These are phyloP conservation scores for Aphanomyces astaci DNA, from an alignment of 352 stramenopile genomes.

Conservation along the genomic window DNA sequence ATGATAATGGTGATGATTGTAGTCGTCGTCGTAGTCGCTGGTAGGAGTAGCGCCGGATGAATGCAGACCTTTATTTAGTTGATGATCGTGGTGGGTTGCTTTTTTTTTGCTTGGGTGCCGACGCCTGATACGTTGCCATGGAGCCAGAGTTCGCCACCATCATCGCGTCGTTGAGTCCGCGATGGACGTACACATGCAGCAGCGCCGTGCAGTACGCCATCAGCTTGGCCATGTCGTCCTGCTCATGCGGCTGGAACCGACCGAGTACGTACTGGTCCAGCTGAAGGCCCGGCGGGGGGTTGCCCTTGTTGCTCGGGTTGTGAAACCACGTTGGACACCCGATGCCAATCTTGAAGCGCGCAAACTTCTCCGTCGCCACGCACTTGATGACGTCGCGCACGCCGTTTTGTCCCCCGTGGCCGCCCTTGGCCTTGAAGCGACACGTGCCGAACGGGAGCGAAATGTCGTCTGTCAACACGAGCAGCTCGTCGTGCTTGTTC, in stretches of 20 bases:
- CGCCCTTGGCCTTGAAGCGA: slow-evolving; percentile 73
- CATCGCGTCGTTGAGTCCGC: slow-evolving; percentile 57
- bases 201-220: slow-evolving; percentile 64
- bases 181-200: slow-evolving; percentile 73
- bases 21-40: too few species aligned
- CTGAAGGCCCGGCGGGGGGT: slow-evolving; percentile 59
- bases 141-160: slow-evolving; percentile 77
- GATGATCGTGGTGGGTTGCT: not conserved
- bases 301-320: slow-evolving; percentile 29
- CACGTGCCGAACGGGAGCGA: slow-evolving; percentile 71
- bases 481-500: slow-evolving; percentile 77
- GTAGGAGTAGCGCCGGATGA: too few species aligned
- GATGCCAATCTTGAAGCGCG: slow-evolving; percentile 71
- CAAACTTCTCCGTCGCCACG: slow-evolving; percentile 68
- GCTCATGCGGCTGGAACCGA: slow-evolving; percentile 69
- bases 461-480: slow-evolving; percentile 77
- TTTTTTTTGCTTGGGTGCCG: not conserved
- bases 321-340: slow-evolving; percentile 73
- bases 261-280: slow-evolving; percentile 79
- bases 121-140: slow-evolving; percentile 33
- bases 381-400: slow-evolving; percentile 82
- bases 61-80: not conserved
- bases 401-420: slow-evolving; percentile 71
- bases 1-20: too few species aligned
- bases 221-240: slow-evolving; percentile 56